A percentile compares a stretch with the other conserved stretches of the same genome.
Evolutionary conservation across 495 filamentous ascomycete genomes (phyloP).

Genomic region (Neurospora cerealis): DNA sequence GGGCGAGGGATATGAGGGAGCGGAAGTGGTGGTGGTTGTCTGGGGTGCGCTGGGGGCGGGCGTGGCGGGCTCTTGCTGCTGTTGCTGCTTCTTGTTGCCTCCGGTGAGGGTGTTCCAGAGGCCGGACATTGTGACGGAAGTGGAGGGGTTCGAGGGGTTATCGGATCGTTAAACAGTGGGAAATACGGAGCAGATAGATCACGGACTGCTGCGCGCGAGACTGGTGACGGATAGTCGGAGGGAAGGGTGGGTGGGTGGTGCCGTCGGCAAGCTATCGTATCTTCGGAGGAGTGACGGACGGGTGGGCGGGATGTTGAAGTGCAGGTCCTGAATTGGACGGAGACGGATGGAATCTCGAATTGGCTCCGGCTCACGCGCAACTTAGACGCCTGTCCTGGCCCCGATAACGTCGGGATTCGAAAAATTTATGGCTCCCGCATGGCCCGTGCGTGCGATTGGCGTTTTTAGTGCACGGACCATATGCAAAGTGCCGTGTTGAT

Average conservation of each 20-base stretch:
- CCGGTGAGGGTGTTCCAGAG: slow-evolving; percentile 86
- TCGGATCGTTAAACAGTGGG: neutral
- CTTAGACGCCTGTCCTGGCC: neutral
- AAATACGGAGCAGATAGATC: neutral
- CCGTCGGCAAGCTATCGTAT: slow-evolving; percentile 1
- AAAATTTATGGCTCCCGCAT: slow-evolving; percentile 16
- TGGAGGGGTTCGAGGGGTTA: neutral
- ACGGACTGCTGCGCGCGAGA: neutral
- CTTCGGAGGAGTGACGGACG: slow-evolving; percentile 3
- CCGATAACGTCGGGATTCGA: slow-evolving; percentile 11
- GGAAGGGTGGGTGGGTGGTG: neutral
- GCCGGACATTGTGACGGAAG: slow-evolving; percentile 41
- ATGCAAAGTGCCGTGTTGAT: neutral
- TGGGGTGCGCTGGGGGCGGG: slow-evolving; percentile 11
- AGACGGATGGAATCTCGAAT: slow-evolving; percentile 1
- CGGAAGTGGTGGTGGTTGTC: slow-evolving; percentile 26
- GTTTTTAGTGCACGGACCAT: too few relatives aligned
- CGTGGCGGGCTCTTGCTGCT: slow-evolving; percentile 12
- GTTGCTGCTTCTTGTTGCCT: slow-evolving; percentile 39
- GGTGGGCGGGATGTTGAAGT: neutral
- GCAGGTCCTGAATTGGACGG: neutral
- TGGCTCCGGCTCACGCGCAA: slow-evolving; percentile 7
- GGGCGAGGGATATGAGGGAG: slow-evolving; percentile 43
- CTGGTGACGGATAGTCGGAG: neutral
- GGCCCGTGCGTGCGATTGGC: slow-evolving; percentile 6